Percentiles rank a stretch among this genome's conserved stretches.
Conservation (phyloP, 257 asterid species). For the Paraleonurus japonicus region DNA sequence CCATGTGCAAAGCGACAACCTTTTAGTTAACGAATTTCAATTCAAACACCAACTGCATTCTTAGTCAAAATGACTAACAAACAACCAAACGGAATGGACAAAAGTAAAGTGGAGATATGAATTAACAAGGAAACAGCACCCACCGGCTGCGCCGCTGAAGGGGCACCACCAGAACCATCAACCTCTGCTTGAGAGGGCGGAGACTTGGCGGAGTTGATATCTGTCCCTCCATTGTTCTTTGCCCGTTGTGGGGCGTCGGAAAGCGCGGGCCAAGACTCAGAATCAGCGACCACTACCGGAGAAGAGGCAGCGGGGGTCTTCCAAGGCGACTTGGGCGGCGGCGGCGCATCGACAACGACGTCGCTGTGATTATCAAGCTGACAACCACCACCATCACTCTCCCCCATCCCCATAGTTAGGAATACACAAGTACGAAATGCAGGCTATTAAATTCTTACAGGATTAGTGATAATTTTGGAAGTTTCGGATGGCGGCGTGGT, state of each 20-base stretch:
- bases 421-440: not conserved
- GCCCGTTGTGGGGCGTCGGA: constrained; percentile 57
- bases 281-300: constrained; percentile 41
- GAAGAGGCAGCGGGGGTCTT: constrained; percentile 49
- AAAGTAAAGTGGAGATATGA: not conserved
- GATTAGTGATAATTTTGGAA: not conserved
- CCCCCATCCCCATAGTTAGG: constrained; percentile 46
- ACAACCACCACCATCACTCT: constrained; percentile 40
- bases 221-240: constrained; percentile 32
- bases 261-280: constrained; percentile 74
- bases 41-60: constrained; percentile 19
- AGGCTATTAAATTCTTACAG: not conserved
- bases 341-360: constrained; percentile 36
- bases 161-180: constrained; percentile 24
- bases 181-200: constrained; percentile 21
- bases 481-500: not conserved
- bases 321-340: constrained; percentile 66
- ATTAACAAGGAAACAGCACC: constrained; percentile 20
- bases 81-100: not conserved
- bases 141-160: constrained; percentile 41
- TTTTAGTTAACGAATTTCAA: constrained; percentile 11
- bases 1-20: not conserved
- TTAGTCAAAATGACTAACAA: not conserved
- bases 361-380: constrained; percentile 48
- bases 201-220: constrained; percentile 33